Conservation (phyloP, 345 rosid species). For the Gossypium anomalum region DNA sequence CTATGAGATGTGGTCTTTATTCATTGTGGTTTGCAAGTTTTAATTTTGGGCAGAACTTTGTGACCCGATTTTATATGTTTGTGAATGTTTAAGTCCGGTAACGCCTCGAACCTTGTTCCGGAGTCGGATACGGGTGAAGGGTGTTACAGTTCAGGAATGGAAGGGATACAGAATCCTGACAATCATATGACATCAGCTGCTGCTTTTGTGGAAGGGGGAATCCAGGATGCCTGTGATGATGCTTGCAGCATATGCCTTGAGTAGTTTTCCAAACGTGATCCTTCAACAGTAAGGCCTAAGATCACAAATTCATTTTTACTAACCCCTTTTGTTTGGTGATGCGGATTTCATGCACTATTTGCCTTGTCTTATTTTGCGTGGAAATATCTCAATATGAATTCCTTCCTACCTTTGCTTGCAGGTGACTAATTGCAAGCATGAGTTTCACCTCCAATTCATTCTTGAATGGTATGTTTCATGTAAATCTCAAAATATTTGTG, state of each 20-base stretch:
- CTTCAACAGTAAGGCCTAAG: conserved; percentile 43
- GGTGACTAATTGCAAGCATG: conserved; percentile 71
- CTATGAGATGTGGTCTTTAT: too few relatives aligned
- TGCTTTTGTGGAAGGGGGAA: conserved; percentile 73
- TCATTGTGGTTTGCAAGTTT: too few relatives aligned
- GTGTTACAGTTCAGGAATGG: conserved; percentile 37
- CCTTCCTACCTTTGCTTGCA: conserved; percentile 22
- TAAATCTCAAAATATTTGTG: not conserved
- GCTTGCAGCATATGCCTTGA: conserved; percentile 77
- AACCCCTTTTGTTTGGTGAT: not conserved
- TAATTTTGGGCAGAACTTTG: too few relatives aligned
- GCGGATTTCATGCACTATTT: not conserved
- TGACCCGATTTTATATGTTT: too few relatives aligned
- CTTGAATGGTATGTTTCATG: conserved; percentile 54
- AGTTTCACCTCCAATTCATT: conserved; percentile 72
- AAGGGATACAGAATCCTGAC: conserved; percentile 33
- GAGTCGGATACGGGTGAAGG: too few relatives aligned
- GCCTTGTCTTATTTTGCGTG: not conserved
- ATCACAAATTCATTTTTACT: not conserved
- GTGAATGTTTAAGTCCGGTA: too few relatives aligned
- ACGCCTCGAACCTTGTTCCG: too few relatives aligned
- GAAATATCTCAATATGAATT: conserved; percentile 4
- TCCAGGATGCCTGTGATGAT: conserved; percentile 65
- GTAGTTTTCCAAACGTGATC: conserved; percentile 53
- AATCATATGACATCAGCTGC: conserved; percentile 53